phyloP scores from a whole-genome alignment of 2,329 filamentous ascomycete species.

The Calonectria montana region DNA sequence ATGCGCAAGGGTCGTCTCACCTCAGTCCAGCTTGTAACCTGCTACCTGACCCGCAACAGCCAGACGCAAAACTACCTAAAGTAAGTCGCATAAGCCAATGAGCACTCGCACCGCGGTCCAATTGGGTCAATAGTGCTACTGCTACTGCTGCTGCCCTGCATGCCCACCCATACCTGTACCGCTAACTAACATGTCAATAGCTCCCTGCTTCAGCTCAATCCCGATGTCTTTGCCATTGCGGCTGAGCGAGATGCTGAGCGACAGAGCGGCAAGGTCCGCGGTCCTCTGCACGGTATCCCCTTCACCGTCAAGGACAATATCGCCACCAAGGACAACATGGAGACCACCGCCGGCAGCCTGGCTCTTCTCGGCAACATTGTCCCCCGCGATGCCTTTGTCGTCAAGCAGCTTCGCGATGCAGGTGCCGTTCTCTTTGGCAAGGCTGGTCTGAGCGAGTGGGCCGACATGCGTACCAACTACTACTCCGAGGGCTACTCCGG shows the following conservation, averaged over 20 bases:
- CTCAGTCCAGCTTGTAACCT: constrained; percentile 67
- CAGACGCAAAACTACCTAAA: constrained; percentile 75
- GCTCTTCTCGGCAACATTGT: constrained; percentile 74
- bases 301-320: constrained; percentile 77
- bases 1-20: constrained; percentile 67
- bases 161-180: neutral
- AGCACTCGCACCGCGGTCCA: neutral
- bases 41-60: constrained; percentile 69
- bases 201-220: constrained; percentile 74
- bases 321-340: constrained; percentile 80
- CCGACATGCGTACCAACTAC: constrained; percentile 74
- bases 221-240: constrained; percentile 74
- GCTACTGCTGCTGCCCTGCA: neutral
- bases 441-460: constrained; percentile 79
- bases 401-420: constrained; percentile 69
- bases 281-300: constrained; percentile 79
- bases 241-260: constrained; percentile 70
- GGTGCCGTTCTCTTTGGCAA: constrained; percentile 79
- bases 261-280: constrained; percentile 63
- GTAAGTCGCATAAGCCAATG: constrained; percentile 50
- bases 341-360: constrained; percentile 79
- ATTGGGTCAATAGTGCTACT: neutral
- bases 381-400: constrained; percentile 75
- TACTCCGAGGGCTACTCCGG: constrained; percentile 76
- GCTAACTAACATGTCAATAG: constrained; percentile 43